A percentile compares a stretch with the other conserved stretches of the same genome.
Conservation (phyloP, 371 early-diverging fungal genomes). For the Blastocladiella emersonii region DNA sequence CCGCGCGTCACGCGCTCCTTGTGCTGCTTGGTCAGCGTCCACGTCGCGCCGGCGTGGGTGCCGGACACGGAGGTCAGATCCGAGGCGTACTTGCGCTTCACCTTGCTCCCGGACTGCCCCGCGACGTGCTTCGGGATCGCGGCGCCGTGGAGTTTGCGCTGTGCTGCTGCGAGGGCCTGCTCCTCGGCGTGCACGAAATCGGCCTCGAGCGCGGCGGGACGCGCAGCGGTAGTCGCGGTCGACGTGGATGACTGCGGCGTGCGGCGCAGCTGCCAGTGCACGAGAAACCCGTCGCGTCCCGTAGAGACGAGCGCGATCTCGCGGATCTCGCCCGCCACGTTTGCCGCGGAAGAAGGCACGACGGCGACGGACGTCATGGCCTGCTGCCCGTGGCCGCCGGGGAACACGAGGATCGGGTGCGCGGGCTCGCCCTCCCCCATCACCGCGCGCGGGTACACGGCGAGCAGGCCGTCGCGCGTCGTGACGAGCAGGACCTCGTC, state of each 20-base stretch:
- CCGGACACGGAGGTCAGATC: background rate
- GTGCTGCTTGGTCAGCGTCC: background rate
- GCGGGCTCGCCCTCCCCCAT: too few species aligned
- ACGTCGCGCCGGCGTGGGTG: background rate
- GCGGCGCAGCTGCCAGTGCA: background rate
- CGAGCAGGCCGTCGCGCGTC: too few species aligned
- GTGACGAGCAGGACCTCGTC: too few species aligned
- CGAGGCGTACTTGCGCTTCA: background rate
- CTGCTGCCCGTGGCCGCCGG: background rate
- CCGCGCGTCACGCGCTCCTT: constrained; percentile 1
- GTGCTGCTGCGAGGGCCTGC: background rate
- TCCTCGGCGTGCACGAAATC: too few species aligned
- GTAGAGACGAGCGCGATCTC: background rate
- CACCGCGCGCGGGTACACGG: too few species aligned
- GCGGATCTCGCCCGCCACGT: too few species aligned
- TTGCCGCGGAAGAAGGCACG: background rate
- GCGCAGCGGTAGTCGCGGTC: too few species aligned
- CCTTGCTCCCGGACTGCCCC: background rate
- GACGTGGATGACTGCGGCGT: too few species aligned
- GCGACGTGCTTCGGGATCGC: background rate
- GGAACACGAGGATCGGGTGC: background rate
- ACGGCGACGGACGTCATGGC: background rate
- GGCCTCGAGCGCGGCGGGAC: too few species aligned
- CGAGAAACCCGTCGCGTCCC: background rate
- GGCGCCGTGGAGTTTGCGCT: background rate